phyloP scores from a whole-genome alignment of 1,139 yeast genomes.

The Yamadazyma triangularis region DNA sequence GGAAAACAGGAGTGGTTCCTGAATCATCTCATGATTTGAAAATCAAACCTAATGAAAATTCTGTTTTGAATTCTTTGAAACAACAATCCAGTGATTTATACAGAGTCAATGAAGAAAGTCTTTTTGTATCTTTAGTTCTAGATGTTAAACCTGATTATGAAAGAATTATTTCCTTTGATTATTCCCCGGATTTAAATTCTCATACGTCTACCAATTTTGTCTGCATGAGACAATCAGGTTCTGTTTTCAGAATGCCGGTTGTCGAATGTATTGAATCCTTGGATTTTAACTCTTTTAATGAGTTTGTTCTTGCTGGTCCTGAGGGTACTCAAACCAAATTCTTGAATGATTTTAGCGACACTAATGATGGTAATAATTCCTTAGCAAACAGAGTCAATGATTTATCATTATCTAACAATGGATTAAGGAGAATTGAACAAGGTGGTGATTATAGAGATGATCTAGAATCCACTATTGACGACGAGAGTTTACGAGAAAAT shows the following conservation, averaged over 20 bases:
- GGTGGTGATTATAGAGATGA: slow-evolving; percentile 19
- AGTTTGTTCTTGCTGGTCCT: slow-evolving; percentile 63
- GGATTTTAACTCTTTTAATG: slow-evolving; percentile 68
- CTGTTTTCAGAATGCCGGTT: slow-evolving; percentile 76
- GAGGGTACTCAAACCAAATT: slow-evolving; percentile 49
- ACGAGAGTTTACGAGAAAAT: slow-evolving; percentile 15
- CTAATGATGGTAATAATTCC: slow-evolving; percentile 3
- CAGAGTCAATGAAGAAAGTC: slow-evolving; percentile 42
- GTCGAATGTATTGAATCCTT: slow-evolving; percentile 63
- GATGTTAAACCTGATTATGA: slow-evolving; percentile 77
- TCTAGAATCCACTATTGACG: slow-evolving; percentile 29
- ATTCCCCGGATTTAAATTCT: slow-evolving; percentile 52
- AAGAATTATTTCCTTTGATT: slow-evolving; percentile 81
- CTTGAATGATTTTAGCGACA: slow-evolving; percentile 16
- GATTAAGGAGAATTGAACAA: slow-evolving; percentile 17
- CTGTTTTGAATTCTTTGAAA: slow-evolving; percentile 24
- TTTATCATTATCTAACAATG: slow-evolving; percentile 16
- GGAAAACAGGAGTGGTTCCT: slow-evolving; percentile 67
- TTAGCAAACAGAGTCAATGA: slow-evolving; percentile 14
- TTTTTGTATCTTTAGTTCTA: slow-evolving; percentile 72
- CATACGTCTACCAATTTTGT: slow-evolving; percentile 55
- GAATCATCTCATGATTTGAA: not conserved
- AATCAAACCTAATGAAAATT: slow-evolving; percentile 2
- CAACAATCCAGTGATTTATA: slow-evolving; percentile 34
- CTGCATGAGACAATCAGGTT: slow-evolving; percentile 88